phyloP scores from a whole-genome alignment of 306 rosid genomes.

The Lotus japonicus region DNA sequence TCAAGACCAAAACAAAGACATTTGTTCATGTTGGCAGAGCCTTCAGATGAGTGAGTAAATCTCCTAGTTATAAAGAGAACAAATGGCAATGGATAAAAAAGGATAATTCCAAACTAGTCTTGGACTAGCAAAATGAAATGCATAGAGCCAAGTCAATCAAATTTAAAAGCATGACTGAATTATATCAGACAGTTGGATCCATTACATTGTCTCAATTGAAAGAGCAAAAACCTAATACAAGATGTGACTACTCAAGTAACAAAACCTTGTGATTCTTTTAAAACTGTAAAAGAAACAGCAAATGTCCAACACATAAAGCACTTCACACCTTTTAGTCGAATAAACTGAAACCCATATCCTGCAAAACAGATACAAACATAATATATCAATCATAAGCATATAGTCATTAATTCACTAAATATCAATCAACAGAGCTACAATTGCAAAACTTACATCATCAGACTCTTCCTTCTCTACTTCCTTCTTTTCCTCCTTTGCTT shows the following conservation, averaged over 20 bases:
- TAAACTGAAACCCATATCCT: constrained; percentile 77
- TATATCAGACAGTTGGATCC: neutral
- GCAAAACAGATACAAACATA: constrained; percentile 6
- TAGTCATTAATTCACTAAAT: neutral
- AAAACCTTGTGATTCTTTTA: constrained; percentile 17
- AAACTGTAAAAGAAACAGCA: neutral
- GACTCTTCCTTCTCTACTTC: constrained; percentile 69
- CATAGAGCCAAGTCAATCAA: neutral
- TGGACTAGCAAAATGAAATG: neutral
- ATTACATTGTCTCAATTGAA: constrained; percentile 12
- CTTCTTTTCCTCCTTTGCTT: constrained; percentile 66
- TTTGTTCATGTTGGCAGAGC: neutral
- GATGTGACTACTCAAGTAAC: constrained; percentile 12
- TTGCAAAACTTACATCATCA: constrained; percentile 43
- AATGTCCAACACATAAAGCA: neutral
- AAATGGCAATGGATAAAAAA: neutral
- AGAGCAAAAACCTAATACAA: constrained; percentile 22
- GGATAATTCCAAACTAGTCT: neutral
- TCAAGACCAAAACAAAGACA: neutral
- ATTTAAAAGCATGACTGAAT: neutral
- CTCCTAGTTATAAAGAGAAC: neutral
- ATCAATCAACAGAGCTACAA: neutral
- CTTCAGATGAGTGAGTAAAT: neutral
- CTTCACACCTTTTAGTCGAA: constrained; percentile 35
- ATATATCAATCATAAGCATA: neutral